These are phyloP conservation scores for Pichia sp. DNA, from an alignment of 1,139 yeast species.

Conservation along the genomic window DNA sequence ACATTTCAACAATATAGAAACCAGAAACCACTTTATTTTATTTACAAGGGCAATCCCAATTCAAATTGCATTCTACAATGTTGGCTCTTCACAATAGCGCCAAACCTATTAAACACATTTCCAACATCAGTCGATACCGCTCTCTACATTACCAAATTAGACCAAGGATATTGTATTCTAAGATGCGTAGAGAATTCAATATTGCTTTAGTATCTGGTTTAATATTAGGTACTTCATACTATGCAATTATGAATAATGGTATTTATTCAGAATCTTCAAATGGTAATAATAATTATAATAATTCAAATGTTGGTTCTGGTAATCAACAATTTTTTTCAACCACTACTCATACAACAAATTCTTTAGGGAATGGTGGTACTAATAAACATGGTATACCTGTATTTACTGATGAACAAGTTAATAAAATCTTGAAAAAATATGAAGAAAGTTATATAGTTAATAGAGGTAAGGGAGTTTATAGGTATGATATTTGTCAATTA, in stretches of 20 bases:
- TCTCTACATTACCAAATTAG: conserved; percentile 10
- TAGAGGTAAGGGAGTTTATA: conserved; percentile 83
- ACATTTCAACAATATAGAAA: background rate
- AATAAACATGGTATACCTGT: conserved; percentile 31
- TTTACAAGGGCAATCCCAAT: background rate
- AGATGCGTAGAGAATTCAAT: conserved; percentile 28
- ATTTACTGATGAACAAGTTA: conserved; percentile 69
- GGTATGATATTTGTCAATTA: conserved; percentile 86
- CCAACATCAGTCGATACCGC: background rate
- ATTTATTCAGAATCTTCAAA: conserved; percentile 23
- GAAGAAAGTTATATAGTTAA: conserved; percentile 79
- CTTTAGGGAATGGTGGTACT: conserved; percentile 35
- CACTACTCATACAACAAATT: conserved; percentile 29
- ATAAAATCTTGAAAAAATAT: conserved; percentile 57
- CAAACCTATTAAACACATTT: background rate
- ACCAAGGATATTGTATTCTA: conserved; percentile 10
- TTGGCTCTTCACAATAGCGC: background rate
- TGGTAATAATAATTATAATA: conserved; percentile 16
- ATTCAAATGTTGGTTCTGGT: conserved; percentile 1
- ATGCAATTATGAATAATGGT: conserved; percentile 29
- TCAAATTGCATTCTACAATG: background rate
- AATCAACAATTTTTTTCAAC: conserved; percentile 35
- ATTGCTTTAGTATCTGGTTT: conserved; percentile 32
- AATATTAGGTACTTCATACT: conserved; percentile 32
- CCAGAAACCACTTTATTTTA: background rate